phyloP scores from a whole-genome alignment of 83 land plant species.

The Diphasiastrum complanatum region DNA sequence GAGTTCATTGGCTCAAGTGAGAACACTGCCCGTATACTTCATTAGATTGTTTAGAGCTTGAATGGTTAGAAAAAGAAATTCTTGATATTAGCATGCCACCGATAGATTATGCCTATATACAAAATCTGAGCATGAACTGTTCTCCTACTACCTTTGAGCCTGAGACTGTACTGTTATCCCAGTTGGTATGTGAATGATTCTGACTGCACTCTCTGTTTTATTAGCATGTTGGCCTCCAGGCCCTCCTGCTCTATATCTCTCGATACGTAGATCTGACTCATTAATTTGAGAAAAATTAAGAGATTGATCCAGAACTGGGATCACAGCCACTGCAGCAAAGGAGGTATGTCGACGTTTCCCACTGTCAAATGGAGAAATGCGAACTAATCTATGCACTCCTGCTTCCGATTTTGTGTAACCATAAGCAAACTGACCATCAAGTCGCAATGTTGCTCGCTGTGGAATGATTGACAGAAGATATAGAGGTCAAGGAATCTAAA shows the following conservation, averaged over 20 bases:
- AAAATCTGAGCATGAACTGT: too few species aligned
- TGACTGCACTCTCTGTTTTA: conserved; percentile 93
- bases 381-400: conserved; percentile 88
- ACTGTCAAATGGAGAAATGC: conserved; percentile 93
- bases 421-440: conserved; percentile 90
- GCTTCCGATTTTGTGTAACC: conserved; percentile 97
- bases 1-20: too few species aligned
- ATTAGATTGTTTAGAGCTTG: too few species aligned
- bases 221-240: conserved; percentile 93
- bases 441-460: conserved; percentile 83
- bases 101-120: too few species aligned
- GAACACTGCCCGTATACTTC: too few species aligned
- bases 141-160: conserved; percentile 80
- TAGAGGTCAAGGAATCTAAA: too few species aligned
- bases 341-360: conserved; percentile 92
- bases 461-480: too few species aligned
- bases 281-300: conserved; percentile 50
- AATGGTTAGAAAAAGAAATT: too few species aligned
- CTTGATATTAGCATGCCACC: too few species aligned
- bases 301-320: conserved; percentile 64
- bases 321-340: conserved; percentile 98
- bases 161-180: conserved; percentile 81
- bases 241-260: conserved; percentile 87
- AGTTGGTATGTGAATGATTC: conserved; percentile 90
- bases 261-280: conserved; percentile 81